A percentile compares a stretch with the other conserved stretches of the same genome.
phyloP scores from a whole-genome alignment of 2,329 filamentous ascomycete genomes.

The Colletotrichum euphorbiae region DNA sequence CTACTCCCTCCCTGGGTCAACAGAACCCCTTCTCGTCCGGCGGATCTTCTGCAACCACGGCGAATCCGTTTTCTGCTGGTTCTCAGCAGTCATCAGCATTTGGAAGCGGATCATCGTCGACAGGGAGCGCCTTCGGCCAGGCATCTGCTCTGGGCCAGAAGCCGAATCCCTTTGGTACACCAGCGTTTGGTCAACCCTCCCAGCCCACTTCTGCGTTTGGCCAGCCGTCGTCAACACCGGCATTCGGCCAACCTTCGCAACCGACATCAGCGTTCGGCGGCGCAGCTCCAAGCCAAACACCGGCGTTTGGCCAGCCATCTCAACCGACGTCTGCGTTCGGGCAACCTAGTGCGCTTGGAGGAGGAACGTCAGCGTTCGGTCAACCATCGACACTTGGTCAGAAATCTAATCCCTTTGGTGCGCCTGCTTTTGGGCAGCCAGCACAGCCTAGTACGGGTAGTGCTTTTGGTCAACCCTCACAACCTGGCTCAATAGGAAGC shows the following conservation, averaged over 20 bases:
- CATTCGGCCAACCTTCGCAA: conserved; percentile 44
- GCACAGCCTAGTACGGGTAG: conserved; percentile 15
- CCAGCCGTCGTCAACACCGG: conserved; percentile 48
- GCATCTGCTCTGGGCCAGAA: conserved; percentile 48
- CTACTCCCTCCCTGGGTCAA: conserved; percentile 48
- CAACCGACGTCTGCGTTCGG: conserved; percentile 49
- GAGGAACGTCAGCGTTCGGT: conserved; percentile 48
- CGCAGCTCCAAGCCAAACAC: conserved; percentile 49
- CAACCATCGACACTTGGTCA: conserved; percentile 51
- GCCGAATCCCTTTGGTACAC: conserved; percentile 47
- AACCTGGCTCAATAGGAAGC: conserved; percentile 27
- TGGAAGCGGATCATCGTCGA: conserved; percentile 10
- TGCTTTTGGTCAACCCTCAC: conserved; percentile 16
- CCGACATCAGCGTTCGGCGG: conserved; percentile 47
- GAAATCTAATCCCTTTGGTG: conserved; percentile 53
- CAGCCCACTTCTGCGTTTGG: conserved; percentile 51
- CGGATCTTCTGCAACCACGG: conserved; percentile 43
- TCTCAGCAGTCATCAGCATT: conserved; percentile 23
- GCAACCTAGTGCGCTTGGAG: conserved; percentile 44
- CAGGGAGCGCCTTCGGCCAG: conserved; percentile 57
- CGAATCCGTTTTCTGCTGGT: conserved; percentile 37
- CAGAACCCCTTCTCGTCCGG: conserved; percentile 45
- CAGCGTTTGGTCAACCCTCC: conserved; percentile 55
- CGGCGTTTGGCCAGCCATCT: conserved; percentile 54
- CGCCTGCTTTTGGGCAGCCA: conserved; percentile 37